Percentiles rank a stretch among this genome's conserved stretches.
Conservation (phyloP, 768 basidiomycete genomes). For the Strobilomyces confusus region DNA sequence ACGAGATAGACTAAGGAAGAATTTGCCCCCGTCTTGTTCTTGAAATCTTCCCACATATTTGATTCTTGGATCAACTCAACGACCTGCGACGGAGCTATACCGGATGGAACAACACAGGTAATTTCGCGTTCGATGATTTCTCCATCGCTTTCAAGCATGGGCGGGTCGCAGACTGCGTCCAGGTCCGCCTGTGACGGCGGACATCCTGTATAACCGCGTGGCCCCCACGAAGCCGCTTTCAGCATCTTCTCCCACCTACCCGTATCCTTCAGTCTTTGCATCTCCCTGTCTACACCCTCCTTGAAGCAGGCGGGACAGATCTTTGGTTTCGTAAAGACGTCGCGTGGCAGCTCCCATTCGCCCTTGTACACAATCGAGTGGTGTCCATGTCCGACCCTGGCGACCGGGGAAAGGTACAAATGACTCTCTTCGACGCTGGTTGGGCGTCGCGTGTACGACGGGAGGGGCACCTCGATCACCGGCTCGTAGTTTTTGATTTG, state of each 20-base stretch:
- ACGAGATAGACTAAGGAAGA: neutral
- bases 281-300: slow-evolving; percentile 26
- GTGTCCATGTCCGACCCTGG: slow-evolving; percentile 41
- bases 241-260: slow-evolving; percentile 23
- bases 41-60: neutral
- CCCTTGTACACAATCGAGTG: slow-evolving; percentile 52
- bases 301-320: slow-evolving; percentile 40
- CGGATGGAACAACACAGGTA: slow-evolving; percentile 3
- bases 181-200: neutral
- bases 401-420: slow-evolving; percentile 41
- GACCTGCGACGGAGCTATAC: neutral
- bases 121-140: slow-evolving; percentile 20
- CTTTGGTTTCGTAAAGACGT: slow-evolving; percentile 30
- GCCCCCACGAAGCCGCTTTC: slow-evolving; percentile 7
- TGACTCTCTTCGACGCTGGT: slow-evolving; percentile 39
- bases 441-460: slow-evolving; percentile 21
- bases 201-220: slow-evolving; percentile 3
- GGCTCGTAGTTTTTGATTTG: slow-evolving; percentile 25
- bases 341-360: slow-evolving; percentile 50
- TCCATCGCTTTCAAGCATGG: neutral
- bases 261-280: slow-evolving; percentile 18
- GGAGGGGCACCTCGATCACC: slow-evolving; percentile 28
- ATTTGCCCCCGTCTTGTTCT: neutral
- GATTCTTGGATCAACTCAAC: neutral
- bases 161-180: neutral